phyloP scores from a whole-genome alignment of 192 early-diverging fungal genomes.

The Coemansia sp. region DNA sequence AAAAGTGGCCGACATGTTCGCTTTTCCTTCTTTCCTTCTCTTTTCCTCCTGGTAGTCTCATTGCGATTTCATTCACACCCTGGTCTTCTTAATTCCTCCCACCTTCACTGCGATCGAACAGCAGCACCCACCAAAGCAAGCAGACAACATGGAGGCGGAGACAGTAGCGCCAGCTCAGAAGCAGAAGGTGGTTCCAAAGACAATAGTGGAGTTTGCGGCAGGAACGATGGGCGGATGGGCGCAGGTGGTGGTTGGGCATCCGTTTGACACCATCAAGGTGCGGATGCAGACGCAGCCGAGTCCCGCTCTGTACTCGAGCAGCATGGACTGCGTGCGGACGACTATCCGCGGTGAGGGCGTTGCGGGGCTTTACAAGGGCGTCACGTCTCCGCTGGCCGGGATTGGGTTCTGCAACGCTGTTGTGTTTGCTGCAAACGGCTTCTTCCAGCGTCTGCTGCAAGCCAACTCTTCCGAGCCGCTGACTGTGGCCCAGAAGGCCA shows the following conservation, averaged over 20 bases:
- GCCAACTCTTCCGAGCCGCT: conserved; percentile 55
- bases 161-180: conserved; percentile 22
- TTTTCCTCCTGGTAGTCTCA: background rate
- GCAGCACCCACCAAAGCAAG: background rate
- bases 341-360: conserved; percentile 80
- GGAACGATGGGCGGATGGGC: conserved; percentile 65
- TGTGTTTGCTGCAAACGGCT: conserved; percentile 79
- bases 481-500: conserved; percentile 71
- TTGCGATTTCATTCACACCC: background rate
- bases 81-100: conserved; percentile 2
- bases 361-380: conserved; percentile 81
- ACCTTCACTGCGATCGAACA: background rate
- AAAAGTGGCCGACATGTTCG: background rate
- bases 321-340: conserved; percentile 79
- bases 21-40: conserved; percentile 4
- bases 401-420: conserved; percentile 85
- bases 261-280: conserved; percentile 86
- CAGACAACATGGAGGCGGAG: conserved; percentile 30
- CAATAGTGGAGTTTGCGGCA: conserved; percentile 46
- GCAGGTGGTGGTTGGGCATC: conserved; percentile 72
- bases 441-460: conserved; percentile 62
- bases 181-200: conserved; percentile 40
- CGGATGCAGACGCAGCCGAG: conserved; percentile 68
- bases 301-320: conserved; percentile 65
- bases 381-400: conserved; percentile 76